phyloP scores from a whole-genome alignment of 495 filamentous ascomycete species.

The Annulohypoxylon bovei region DNA sequence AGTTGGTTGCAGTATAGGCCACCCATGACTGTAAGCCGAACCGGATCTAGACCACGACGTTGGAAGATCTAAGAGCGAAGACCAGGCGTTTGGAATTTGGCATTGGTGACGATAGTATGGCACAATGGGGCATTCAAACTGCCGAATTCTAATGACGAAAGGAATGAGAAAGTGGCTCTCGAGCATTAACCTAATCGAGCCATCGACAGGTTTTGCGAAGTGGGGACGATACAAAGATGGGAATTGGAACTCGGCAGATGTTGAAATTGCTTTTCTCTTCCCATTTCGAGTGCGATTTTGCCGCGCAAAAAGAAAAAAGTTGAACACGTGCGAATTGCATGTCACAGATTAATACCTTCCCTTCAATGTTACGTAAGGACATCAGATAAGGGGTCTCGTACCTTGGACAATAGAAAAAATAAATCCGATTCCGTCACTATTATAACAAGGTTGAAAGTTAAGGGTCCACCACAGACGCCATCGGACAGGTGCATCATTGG shows the following conservation, averaged over 20 bases:
- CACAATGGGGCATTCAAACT: constrained; percentile 32
- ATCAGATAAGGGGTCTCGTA: not conserved
- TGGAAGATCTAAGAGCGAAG: constrained; percentile 22
- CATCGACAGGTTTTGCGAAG: constrained; percentile 25
- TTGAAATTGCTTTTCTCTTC: not conserved
- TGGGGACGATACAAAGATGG: constrained; percentile 29
- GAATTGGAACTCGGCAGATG: constrained; percentile 39
- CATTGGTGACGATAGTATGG: constrained; percentile 6
- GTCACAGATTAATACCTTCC: constrained; percentile 18
- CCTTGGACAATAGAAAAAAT: not conserved
- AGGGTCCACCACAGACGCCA: not conserved
- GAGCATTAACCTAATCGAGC: constrained; percentile 39
- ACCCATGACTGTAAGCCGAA: constrained; percentile 15
- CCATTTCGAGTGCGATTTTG: constrained; percentile 27
- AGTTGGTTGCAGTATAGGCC: constrained; percentile 15
- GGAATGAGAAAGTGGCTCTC: constrained; percentile 23
- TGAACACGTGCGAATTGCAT: constrained; percentile 32
- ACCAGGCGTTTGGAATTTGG: constrained; percentile 31
- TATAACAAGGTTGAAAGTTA: not conserved
- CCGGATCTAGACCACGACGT: constrained; percentile 33
- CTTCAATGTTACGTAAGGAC: not conserved
- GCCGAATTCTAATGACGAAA: constrained; percentile 43
- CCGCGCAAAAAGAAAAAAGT: constrained; percentile 26
- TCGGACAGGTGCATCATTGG: no score
- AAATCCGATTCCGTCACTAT: constrained; percentile 2